phyloP scores from a whole-genome alignment of 2,329 filamentous ascomycete genomes.

The Aspergillus quadricinctus region DNA sequence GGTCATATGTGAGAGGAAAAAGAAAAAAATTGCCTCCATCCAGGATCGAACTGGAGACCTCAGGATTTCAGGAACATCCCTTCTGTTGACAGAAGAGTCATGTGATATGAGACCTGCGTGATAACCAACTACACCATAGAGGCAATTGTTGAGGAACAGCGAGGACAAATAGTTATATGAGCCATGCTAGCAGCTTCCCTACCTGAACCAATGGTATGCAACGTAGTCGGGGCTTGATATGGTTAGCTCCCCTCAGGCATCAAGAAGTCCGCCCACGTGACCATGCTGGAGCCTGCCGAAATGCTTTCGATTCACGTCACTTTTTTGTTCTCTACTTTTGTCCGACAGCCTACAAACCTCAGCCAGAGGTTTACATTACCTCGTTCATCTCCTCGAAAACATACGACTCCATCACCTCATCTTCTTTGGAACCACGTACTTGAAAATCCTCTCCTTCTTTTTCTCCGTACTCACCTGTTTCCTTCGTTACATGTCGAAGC shows the following conservation, averaged over 20 bases:
- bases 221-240: background rate
- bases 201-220: too few relatives aligned
- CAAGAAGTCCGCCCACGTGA: slow-evolving; percentile 10
- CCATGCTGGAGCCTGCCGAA: slow-evolving; percentile 1
- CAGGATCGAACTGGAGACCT: background rate
- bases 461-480: background rate
- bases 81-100: background rate
- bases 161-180: too few relatives aligned
- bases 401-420: too few relatives aligned
- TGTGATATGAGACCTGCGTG: slow-evolving; percentile 14
- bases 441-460: background rate
- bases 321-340: slow-evolving; percentile 21
- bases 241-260: background rate
- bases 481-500: slow-evolving; percentile 18
- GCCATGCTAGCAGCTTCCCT: too few relatives aligned
- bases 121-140: background rate
- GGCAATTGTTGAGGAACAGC: background rate
- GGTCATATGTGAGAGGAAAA: background rate
- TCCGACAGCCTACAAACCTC: background rate
- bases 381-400: background rate
- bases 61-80: background rate
- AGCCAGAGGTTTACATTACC: background rate
- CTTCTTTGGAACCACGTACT: background rate
- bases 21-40: background rate
- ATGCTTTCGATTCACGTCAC: slow-evolving; percentile 26